These are phyloP conservation scores for Penicillium cosmopolitanum DNA, from an alignment of 495 filamentous ascomycete genomes.

Conservation along the genomic window DNA sequence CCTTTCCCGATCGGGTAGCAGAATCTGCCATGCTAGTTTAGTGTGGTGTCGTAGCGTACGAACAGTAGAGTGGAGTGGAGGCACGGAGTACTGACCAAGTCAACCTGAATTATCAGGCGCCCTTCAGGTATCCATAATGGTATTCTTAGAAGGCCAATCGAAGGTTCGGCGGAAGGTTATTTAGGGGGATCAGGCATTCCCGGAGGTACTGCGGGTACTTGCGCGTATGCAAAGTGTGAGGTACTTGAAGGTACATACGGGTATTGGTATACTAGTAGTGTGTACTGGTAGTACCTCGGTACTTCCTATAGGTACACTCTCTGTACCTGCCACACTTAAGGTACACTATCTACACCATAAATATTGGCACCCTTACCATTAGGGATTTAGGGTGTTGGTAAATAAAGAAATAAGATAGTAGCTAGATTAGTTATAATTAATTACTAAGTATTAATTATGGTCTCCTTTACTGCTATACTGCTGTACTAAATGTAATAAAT, in stretches of 20 bases:
- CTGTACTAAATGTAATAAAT: no score
- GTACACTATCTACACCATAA: neutral
- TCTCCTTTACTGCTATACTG: no score
- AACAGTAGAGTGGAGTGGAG: no score
- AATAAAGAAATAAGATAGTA: no score
- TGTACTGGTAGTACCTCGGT: neutral
- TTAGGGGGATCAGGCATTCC: constrained; percentile 2
- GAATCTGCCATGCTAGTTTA: constrained; percentile 20
- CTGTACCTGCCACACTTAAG: neutral
- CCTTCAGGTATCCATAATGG: neutral
- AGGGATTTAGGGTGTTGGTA: no score
- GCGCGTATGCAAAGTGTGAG: neutral
- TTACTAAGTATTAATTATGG: no score
- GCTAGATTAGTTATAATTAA: no score
- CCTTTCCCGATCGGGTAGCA: constrained; percentile 31
- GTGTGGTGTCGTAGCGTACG: no score
- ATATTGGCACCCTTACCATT: neutral
- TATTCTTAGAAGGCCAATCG: constrained; percentile 15
- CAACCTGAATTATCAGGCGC: neutral
- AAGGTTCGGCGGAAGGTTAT: constrained; percentile 26
- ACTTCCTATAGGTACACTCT: neutral
- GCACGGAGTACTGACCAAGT: no score
- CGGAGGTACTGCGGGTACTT: no score
- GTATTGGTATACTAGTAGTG: neutral
- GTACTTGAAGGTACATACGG: neutral